phyloP scores from a whole-genome alignment of 306 rosid genomes.

The Coriaria nepalensis region DNA sequence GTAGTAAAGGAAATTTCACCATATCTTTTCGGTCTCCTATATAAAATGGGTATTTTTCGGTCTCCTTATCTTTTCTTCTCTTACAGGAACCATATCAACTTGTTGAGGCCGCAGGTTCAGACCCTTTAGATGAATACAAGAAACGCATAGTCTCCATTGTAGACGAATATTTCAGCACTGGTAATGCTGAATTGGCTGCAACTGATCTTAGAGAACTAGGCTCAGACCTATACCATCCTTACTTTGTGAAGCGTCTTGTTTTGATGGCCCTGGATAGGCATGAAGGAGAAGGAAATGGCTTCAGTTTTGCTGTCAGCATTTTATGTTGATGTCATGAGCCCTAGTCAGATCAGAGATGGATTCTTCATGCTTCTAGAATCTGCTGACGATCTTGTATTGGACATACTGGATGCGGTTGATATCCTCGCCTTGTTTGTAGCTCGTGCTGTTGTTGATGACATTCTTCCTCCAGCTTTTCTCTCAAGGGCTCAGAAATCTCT shows the following conservation, averaged over 20 bases:
- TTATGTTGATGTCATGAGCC: slow-evolving; percentile 89
- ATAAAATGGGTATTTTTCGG: background rate
- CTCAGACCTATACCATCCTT: slow-evolving; percentile 74
- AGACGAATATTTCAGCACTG: slow-evolving; percentile 83
- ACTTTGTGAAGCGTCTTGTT: slow-evolving; percentile 83
- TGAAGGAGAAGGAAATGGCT: slow-evolving; percentile 99
- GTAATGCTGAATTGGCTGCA: slow-evolving; percentile 72
- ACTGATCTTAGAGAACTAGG: slow-evolving; percentile 88
- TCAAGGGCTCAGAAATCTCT: slow-evolving; percentile 75
- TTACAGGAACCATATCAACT: slow-evolving; percentile 87
- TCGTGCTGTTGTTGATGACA: slow-evolving; percentile 98
- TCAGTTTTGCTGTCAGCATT: slow-evolving; percentile 86
- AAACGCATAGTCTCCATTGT: slow-evolving; percentile 66
- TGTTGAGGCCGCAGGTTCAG: slow-evolving; percentile 66
- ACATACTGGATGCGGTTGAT: slow-evolving; percentile 87
- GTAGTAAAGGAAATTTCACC: too few relatives aligned
- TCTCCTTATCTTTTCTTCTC: background rate
- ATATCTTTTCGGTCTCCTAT: too few relatives aligned
- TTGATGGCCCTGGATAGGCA: slow-evolving; percentile 97
- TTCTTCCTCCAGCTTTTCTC: slow-evolving; percentile 87
- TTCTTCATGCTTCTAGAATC: slow-evolving; percentile 89
- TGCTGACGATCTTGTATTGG: slow-evolving; percentile 93
- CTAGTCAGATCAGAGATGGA: slow-evolving; percentile 84
- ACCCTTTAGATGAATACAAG: slow-evolving; percentile 88
- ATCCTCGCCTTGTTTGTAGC: slow-evolving; percentile 88